These are phyloP conservation scores for Pythium biforme DNA, from an alignment of 352 stramenopile genomes.

Conservation along the genomic window DNA sequence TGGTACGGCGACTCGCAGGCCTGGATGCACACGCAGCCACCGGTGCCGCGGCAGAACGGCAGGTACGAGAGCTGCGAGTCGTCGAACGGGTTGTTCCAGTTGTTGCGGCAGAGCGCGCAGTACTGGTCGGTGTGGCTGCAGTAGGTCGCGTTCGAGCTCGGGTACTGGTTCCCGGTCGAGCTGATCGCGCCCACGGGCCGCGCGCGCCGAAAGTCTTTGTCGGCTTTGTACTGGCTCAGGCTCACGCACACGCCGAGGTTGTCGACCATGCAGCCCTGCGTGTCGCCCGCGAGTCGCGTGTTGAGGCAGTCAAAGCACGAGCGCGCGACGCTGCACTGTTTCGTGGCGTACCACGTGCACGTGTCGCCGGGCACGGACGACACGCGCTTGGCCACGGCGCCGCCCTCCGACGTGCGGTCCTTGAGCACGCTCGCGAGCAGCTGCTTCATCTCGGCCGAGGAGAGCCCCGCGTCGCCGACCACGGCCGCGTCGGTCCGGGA, in stretches of 20 bases:
- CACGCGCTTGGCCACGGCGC: slow-evolving; percentile 11
- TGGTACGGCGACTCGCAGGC: slow-evolving; percentile 21
- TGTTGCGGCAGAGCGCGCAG: slow-evolving; percentile 20
- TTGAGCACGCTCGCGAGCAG: slow-evolving; percentile 16
- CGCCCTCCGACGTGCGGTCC: slow-evolving; percentile 24
- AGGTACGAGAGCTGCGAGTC: slow-evolving; percentile 25
- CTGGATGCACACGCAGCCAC: slow-evolving; percentile 23
- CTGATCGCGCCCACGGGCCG: background rate
- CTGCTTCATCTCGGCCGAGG: background rate
- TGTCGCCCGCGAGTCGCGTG: slow-evolving; percentile 17
- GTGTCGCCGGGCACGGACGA: slow-evolving; percentile 12
- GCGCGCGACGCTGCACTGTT: slow-evolving; percentile 42
- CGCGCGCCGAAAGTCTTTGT: slow-evolving; percentile 19
- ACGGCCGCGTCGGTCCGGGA: background rate
- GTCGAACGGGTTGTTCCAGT: slow-evolving; percentile 26
- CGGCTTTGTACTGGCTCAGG: slow-evolving; percentile 11
- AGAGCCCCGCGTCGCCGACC: background rate
- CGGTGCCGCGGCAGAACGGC: slow-evolving; percentile 20
- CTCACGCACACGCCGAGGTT: slow-evolving; percentile 19
- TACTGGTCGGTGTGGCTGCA: slow-evolving; percentile 16
- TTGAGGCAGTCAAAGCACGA: slow-evolving; percentile 67
- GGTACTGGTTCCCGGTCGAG: slow-evolving; percentile 12
- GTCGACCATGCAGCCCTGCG: slow-evolving; percentile 24
- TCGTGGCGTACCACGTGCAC: slow-evolving; percentile 40
- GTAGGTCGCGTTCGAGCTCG: slow-evolving; percentile 24